Evolutionary conservation across 108 stramenopile genomes (phyloP).

Genomic region (Mediolabrus comicus): DNA sequence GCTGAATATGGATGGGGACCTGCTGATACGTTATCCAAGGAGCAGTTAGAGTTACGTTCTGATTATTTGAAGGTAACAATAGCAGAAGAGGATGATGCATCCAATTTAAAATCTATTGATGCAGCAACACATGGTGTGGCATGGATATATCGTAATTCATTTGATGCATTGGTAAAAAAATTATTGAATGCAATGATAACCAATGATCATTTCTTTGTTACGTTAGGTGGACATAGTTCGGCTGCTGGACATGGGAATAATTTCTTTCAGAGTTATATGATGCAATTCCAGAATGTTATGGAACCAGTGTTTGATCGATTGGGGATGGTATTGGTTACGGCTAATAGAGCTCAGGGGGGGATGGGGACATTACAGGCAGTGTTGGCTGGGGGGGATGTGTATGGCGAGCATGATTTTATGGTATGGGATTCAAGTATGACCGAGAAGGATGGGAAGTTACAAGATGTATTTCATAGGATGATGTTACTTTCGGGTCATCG

Average conservation of each 20-base stretch:
- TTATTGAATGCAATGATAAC: slow-evolving; percentile 64
- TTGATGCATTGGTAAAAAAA: slow-evolving; percentile 41
- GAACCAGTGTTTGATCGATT: slow-evolving; percentile 57
- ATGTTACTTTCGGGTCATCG: slow-evolving; percentile 27
- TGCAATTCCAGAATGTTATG: slow-evolving; percentile 60
- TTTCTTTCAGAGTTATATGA: slow-evolving; percentile 45
- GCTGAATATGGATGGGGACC: slow-evolving; percentile 64
- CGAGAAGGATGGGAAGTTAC: slow-evolving; percentile 27
- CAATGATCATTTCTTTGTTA: slow-evolving; percentile 52
- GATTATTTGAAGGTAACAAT: background rate
- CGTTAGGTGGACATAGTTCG: slow-evolving; percentile 38
- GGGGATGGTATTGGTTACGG: slow-evolving; percentile 48
- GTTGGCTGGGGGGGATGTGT: slow-evolving; percentile 29
- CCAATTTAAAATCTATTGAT: slow-evolving; percentile 3
- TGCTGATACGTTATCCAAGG: background rate
- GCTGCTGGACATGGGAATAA: slow-evolving; percentile 42
- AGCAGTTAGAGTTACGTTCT: no score
- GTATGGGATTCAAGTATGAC: slow-evolving; percentile 54
- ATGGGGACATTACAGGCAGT: slow-evolving; percentile 42
- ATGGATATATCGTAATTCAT: slow-evolving; percentile 34
- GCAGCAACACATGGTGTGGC: background rate
- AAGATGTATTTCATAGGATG: slow-evolving; percentile 29
- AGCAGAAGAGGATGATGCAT: background rate
- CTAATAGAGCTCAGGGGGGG: slow-evolving; percentile 54
- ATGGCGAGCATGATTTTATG: slow-evolving; percentile 46